These are phyloP conservation scores for Oenanthe javanica DNA, from an alignment of 140 eudicot genomes.

Conservation along the genomic window DNA sequence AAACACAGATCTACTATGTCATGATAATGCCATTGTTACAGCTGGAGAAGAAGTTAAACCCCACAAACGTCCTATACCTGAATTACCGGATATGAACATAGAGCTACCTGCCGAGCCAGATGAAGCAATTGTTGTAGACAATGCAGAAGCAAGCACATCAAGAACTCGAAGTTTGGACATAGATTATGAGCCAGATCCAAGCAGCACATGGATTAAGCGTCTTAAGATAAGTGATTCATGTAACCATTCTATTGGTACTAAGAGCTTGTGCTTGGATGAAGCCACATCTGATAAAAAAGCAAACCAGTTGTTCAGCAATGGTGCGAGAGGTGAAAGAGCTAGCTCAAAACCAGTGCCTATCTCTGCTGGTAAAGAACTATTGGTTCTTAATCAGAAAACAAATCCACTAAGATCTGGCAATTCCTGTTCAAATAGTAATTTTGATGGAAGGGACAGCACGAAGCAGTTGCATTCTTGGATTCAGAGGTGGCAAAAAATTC, in stretches of 20 bases:
- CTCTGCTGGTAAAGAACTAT: constrained; percentile 21
- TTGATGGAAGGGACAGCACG: constrained; percentile 14
- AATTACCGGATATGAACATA: constrained; percentile 53
- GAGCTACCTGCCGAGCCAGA: constrained; percentile 53
- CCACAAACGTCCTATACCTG: constrained; percentile 19
- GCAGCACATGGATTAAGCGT: constrained; percentile 76
- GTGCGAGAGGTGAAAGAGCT: constrained; percentile 11
- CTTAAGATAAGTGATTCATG: constrained; percentile 42
- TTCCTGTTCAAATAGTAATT: constrained; percentile 15
- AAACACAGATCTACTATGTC: constrained; percentile 22
- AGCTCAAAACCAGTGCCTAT: constrained; percentile 23
- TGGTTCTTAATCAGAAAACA: constrained; percentile 12
- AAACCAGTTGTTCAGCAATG: constrained; percentile 15
- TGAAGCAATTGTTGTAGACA: constrained; percentile 38
- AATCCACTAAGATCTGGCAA: constrained; percentile 5
- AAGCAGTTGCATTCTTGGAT: constrained; percentile 58
- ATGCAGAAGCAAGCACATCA: constrained; percentile 48
- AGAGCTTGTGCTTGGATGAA: constrained; percentile 33
- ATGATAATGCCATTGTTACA: constrained; percentile 12
- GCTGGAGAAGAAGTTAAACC: constrained; percentile 15
- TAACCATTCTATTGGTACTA: constrained; percentile 26
- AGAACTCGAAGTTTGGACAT: constrained; percentile 78
- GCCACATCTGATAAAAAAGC: constrained; percentile 27
- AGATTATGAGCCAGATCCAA: constrained; percentile 40
- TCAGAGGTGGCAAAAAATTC: constrained; percentile 53